Percentiles rank a stretch among this genome's conserved stretches.
Conservation (phyloP, 2,329 filamentous ascomycete genomes). For the Chaetomiaceae sp. region DNA sequence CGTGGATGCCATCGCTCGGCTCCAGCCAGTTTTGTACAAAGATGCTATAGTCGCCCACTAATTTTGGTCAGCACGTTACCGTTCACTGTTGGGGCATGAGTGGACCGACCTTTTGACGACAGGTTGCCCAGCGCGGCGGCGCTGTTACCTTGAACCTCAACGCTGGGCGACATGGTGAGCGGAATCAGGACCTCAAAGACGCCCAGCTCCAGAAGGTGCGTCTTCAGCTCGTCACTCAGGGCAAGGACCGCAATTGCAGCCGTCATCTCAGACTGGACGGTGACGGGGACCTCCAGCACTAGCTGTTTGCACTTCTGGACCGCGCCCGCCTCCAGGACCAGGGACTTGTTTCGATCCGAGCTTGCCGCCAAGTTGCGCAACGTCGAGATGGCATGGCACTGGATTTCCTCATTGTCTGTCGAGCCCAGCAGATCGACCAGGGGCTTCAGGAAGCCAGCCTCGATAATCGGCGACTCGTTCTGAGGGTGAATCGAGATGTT, state of each 20-base stretch:
- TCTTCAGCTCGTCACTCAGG: constrained; percentile 90
- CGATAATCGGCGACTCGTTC: constrained; percentile 98
- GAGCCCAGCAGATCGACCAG: constrained; percentile 89
- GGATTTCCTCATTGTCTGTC: constrained; percentile 97
- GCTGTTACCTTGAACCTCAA: constrained; percentile 97
- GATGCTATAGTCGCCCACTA: constrained; percentile 93
- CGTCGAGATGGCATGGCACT: constrained; percentile 97
- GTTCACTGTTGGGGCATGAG: not conserved
- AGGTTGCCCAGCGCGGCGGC: constrained; percentile 92
- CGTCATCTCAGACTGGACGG: constrained; percentile 98
- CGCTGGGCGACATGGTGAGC: constrained; percentile 87
- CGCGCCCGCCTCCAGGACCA: constrained; percentile 93
- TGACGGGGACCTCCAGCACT: constrained; percentile 84
- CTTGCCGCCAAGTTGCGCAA: constrained; percentile 92
- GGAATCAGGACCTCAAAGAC: constrained; percentile 97
- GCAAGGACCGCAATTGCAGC: constrained; percentile 97
- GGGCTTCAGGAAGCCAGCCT: constrained; percentile 90
- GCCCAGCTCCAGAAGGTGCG: constrained; percentile 80
- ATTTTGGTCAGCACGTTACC: constrained; percentile 10
- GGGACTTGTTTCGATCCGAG: constrained; percentile 93
- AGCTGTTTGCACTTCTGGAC: constrained; percentile 98
- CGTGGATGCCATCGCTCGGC: constrained; percentile 89
- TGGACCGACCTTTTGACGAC: constrained; percentile 76
- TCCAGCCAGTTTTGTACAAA: constrained; percentile 93
- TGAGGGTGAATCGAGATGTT: constrained; percentile 98